A percentile compares a stretch with the other conserved stretches of the same genome.
Conservation (phyloP, 1,139 yeast genomes). For the Scheffersomyces stambukii region DNA sequence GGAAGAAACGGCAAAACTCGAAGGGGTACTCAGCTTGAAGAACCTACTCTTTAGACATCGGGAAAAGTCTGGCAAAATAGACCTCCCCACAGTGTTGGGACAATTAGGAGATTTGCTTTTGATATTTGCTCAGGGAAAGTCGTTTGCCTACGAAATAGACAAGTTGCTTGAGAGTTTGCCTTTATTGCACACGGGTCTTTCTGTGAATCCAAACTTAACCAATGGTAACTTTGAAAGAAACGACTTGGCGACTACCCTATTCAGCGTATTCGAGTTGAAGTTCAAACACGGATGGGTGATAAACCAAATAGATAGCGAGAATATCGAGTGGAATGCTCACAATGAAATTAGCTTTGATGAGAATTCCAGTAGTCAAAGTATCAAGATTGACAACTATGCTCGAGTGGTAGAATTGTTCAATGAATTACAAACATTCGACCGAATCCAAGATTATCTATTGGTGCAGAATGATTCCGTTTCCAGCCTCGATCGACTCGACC, state of each 20-base stretch:
- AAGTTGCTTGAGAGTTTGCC: slow-evolving; percentile 53
- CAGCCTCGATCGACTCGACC: too few relatives aligned
- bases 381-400: slow-evolving; percentile 16
- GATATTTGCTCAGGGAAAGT: slow-evolving; percentile 14
- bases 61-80: slow-evolving; percentile 18
- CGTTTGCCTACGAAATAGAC: slow-evolving; percentile 21
- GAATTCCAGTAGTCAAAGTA: slow-evolving; percentile 6
- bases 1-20: slow-evolving; percentile 3
- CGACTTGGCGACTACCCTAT: slow-evolving; percentile 32
- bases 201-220: slow-evolving; percentile 63
- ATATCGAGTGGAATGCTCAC: slow-evolving; percentile 11
- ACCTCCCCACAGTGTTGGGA: slow-evolving; percentile 32
- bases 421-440: slow-evolving; percentile 38
- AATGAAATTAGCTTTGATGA: not conserved
- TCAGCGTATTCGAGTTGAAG: slow-evolving; percentile 34
- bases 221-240: slow-evolving; percentile 56
- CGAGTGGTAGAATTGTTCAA: slow-evolving; percentile 18
- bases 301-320: slow-evolving; percentile 19
- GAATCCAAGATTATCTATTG: slow-evolving; percentile 39
- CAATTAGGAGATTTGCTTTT: slow-evolving; percentile 44
- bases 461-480: slow-evolving; percentile 13
- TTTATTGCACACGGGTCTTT: slow-evolving; percentile 63
- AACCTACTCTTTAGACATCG: slow-evolving; percentile 18
- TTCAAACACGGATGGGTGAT: slow-evolving; percentile 53
- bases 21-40: slow-evolving; percentile 20